Conservation (phyloP, 108 stramenopile genomes). For the Ochromonas danica region DNA sequence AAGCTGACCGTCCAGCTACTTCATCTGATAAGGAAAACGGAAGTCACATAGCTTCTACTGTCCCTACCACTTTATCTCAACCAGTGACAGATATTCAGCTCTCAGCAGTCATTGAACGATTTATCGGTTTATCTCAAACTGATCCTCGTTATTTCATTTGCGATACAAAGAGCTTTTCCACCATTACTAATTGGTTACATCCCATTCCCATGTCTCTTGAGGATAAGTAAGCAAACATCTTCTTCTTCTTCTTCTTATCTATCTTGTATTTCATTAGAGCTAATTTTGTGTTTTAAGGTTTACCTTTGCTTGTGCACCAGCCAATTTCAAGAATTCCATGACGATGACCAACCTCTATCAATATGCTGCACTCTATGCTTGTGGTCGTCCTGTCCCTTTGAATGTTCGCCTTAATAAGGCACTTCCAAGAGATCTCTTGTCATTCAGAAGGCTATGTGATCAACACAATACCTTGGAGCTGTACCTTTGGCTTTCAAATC, state of each 20-base stretch:
- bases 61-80: not conserved
- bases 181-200: constrained; percentile 6
- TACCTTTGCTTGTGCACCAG: constrained; percentile 7
- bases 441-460: not conserved
- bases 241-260: not conserved
- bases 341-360: constrained; percentile 2
- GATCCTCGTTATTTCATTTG: constrained; percentile 31
- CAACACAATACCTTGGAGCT: constrained; percentile 18
- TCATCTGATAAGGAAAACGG: not conserved
- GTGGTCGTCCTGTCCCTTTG: constrained; percentile 1
- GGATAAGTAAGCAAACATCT: not conserved
- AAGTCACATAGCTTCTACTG: not conserved
- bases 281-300: not conserved
- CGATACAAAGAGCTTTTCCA: not conserved
- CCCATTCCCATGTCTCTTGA: constrained; percentile 16
- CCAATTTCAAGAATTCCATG: not conserved
- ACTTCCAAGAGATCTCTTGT: not conserved
- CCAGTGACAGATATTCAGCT: constrained; percentile 45
- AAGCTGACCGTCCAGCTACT: not conserved
- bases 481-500: constrained; percentile 26
- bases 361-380: constrained; percentile 19
- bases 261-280: not conserved
- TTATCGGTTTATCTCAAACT: not conserved
- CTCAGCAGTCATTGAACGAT: constrained; percentile 36
- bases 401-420: not conserved